Evolutionary conservation across 352 stramenopile genomes (phyloP), one percentile per base, ranked within the genome.

Genomic region (Phytophthora sp.): DNA sequence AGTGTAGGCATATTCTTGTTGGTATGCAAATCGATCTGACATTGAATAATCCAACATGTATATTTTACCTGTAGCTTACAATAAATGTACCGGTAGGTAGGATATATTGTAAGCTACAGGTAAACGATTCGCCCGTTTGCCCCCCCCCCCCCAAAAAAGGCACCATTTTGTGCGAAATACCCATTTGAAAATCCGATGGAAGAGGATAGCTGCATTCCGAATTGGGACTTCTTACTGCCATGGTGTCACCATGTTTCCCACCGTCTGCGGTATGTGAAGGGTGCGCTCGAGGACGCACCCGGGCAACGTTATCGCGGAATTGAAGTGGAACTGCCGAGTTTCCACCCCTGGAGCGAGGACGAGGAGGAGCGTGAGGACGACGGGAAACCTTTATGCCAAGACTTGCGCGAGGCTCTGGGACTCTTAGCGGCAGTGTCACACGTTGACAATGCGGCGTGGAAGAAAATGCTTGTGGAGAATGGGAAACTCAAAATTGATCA

Each of bases 391-490:
- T 13, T 29, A 4, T 53, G 36, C 6, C 53, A 57, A 50, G 15
- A 55, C 13, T 12, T 74, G 2, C 49, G 66, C 16, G 66, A 74
- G 21, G 38, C 60, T 2, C 18, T 74, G 29, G 41, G 38, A 3
- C 42, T 74, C 16, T 51, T 74, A 30, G 27, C 66, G 11, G 55
- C 66, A 12, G 49, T 71, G n/a, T 60, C 66, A 8, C 66, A 74
- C 36, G 66, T 74, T 0, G 66, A 74, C 42, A 70, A 71, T 30
- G 50, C 47, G 2, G 30, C 36, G 18, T 74, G 62, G 60, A 74
- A 61, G 42, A 61, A 66, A 35, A 15, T 74, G 8, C 41, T 74
- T 16, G 16, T 74, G 27, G 41, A 66, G 16, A 15, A 66, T 35
- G 36, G 13, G 7, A 44, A 59, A 30, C 8, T 74, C 13, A 7